Conservation (phyloP, 225 moss, liverwort and hornwort genomes). For the Pseudoscleropodium purum region DNA sequence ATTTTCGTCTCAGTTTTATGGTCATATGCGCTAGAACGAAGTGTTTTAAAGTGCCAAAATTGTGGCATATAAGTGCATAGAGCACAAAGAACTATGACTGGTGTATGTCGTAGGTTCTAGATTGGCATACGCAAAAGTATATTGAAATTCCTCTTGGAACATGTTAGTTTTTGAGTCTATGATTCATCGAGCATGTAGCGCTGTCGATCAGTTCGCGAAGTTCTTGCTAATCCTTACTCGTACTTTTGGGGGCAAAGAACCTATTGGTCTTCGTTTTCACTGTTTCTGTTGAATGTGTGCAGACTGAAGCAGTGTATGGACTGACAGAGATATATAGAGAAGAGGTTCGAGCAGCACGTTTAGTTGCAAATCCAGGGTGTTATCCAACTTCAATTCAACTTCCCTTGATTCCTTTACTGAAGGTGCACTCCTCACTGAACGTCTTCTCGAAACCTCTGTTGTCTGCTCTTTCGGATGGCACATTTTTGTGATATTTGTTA, state of each 20-base stretch:
- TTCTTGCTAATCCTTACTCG: background rate
- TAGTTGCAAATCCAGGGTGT: constrained; percentile 88
- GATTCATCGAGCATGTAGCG: background rate
- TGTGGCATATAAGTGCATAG: background rate
- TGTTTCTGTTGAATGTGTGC: constrained; percentile 1
- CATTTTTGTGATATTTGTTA: background rate
- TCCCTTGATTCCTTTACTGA: constrained; percentile 68
- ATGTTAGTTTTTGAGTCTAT: background rate
- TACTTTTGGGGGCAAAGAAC: background rate
- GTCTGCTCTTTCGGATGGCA: background rate
- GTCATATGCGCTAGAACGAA: background rate
- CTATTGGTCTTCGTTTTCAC: background rate
- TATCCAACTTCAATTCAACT: constrained; percentile 86
- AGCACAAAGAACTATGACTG: too few species aligned
- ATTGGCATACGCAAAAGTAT: too few species aligned
- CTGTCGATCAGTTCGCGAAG: background rate
- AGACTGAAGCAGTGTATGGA: constrained; percentile 83
- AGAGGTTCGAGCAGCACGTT: constrained; percentile 53
- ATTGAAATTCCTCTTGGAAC: background rate
- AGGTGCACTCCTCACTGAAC: constrained; percentile 19
- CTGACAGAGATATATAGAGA: constrained; percentile 71
- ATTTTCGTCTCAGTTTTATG: background rate
- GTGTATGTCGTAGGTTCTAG: background rate
- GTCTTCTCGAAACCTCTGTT: background rate
- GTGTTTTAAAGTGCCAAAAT: background rate